Conservation (phyloP, 768 basidiomycete genomes). For the Tephrocybe rancida region DNA sequence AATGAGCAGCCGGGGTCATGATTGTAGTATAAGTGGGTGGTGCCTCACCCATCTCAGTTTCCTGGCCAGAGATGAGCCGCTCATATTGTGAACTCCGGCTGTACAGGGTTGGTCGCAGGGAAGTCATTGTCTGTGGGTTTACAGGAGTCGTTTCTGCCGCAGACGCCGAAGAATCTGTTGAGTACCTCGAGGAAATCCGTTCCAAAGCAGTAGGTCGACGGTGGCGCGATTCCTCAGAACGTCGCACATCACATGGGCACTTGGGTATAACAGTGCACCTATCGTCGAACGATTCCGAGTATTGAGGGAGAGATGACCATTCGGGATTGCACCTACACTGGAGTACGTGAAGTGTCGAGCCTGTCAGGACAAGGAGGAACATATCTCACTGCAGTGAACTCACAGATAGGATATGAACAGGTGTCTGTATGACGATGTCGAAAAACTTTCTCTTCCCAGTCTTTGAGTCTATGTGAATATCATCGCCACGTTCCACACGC, state of each 20-base stretch:
- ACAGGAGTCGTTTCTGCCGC: constrained; percentile 38
- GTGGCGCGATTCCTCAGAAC: constrained; percentile 4
- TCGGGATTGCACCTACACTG: constrained; percentile 85
- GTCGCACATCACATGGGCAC: constrained; percentile 48
- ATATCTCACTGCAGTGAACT: constrained; percentile 28
- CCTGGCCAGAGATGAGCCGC: constrained; percentile 79
- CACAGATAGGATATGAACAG: constrained; percentile 86
- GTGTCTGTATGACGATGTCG: constrained; percentile 85
- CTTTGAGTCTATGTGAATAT: constrained; percentile 59
- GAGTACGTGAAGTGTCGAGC: background rate
- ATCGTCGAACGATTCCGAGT: constrained; percentile 53
- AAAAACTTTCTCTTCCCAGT: constrained; percentile 78
- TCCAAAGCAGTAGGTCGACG: constrained; percentile 24
- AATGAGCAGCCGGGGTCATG: constrained; percentile 4
- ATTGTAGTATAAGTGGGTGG: constrained; percentile 72
- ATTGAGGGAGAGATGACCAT: constrained; percentile 78
- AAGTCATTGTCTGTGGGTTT: constrained; percentile 28
- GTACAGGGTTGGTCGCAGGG: constrained; percentile 35
- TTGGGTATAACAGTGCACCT: constrained; percentile 30
- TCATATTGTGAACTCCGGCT: constrained; percentile 66
- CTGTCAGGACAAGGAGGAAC: constrained; percentile 1
- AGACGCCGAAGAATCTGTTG: constrained; percentile 37
- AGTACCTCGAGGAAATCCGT: constrained; percentile 32
- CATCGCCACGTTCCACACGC: constrained; percentile 82
- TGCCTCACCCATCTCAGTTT: constrained; percentile 78